phyloP scores from a whole-genome alignment of 2,329 filamentous ascomycete genomes.

The Monilinia polystroma region DNA sequence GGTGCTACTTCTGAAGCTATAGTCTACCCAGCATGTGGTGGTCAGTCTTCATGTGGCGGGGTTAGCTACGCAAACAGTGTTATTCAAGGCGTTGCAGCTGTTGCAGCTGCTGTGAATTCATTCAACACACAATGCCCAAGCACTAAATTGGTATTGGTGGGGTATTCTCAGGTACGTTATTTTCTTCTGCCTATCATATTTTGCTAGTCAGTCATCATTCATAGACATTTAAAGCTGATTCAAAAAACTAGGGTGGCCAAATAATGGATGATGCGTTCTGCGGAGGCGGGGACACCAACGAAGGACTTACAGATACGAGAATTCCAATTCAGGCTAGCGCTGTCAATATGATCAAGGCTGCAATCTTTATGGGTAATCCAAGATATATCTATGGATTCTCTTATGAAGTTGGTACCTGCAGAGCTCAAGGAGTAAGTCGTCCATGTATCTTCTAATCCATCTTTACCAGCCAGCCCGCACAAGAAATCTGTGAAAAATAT shows the following conservation, averaged over 20 bases:
- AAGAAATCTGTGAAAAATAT: not conserved
- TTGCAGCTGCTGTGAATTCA: constrained; percentile 57
- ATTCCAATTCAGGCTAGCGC: constrained; percentile 48
- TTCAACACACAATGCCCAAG: constrained; percentile 57
- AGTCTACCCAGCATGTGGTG: constrained; percentile 61
- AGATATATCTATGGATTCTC: constrained; percentile 54
- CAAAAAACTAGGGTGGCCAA: constrained; percentile 52
- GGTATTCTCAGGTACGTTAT: constrained; percentile 57
- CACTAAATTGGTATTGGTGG: constrained; percentile 59
- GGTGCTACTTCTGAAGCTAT: constrained; percentile 57
- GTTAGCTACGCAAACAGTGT: constrained; percentile 60
- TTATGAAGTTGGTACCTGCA: constrained; percentile 62
- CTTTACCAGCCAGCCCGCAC: not conserved
- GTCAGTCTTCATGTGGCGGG: constrained; percentile 57
- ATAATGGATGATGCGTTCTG: constrained; percentile 63
- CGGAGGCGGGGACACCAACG: constrained; percentile 52
- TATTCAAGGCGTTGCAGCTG: constrained; percentile 56
- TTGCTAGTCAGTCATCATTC: not conserved
- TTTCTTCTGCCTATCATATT: not conserved
- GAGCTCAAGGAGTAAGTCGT: constrained; percentile 54
- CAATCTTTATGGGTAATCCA: constrained; percentile 65
- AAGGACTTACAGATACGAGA: constrained; percentile 48
- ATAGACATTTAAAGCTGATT: constrained; percentile 18
- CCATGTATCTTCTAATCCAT: not conserved
- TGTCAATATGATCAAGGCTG: constrained; percentile 58